These are phyloP conservation scores for Torulaspora gathmanii DNA, from an alignment of 805 yeast species.

Conservation along the genomic window DNA sequence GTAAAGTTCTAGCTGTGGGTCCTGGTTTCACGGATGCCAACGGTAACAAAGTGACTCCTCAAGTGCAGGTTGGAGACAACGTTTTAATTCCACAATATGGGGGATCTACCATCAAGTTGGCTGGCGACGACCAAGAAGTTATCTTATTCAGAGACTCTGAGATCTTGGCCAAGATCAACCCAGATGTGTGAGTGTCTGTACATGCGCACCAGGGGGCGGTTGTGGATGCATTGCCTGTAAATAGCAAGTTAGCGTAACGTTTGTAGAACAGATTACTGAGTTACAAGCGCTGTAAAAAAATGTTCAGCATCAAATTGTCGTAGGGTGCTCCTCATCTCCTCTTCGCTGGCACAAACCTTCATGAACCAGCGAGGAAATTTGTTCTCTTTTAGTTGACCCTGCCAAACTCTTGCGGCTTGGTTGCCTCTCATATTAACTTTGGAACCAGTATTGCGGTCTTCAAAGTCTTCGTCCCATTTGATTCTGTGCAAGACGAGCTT, in stretches of 20 bases:
- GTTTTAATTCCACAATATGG: slow-evolving; percentile 94
- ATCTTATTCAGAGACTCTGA: slow-evolving; percentile 89
- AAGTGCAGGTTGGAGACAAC: slow-evolving; percentile 85
- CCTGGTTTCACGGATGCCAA: slow-evolving; percentile 79
- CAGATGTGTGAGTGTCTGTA: background rate
- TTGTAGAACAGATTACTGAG: background rate
- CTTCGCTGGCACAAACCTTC: slow-evolving; percentile 48
- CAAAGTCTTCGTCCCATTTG: slow-evolving; percentile 58
- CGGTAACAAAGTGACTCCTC: slow-evolving; percentile 68
- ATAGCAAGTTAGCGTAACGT: slow-evolving; percentile 9
- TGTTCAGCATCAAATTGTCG: slow-evolving; percentile 50
- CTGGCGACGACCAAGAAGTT: slow-evolving; percentile 62
- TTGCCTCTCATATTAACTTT: slow-evolving; percentile 42
- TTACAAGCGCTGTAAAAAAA: slow-evolving; percentile 12
- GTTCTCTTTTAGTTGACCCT: slow-evolving; percentile 53
- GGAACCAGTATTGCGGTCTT: slow-evolving; percentile 30
- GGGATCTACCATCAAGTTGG: slow-evolving; percentile 83
- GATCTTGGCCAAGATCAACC: slow-evolving; percentile 86
- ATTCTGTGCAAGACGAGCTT: slow-evolving; percentile 58
- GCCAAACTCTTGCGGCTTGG: slow-evolving; percentile 57
- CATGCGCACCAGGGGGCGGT: background rate
- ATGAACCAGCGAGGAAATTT: slow-evolving; percentile 68
- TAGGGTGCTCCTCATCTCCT: slow-evolving; percentile 47
- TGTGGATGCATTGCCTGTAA: slow-evolving; percentile 14
- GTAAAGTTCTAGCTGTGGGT: slow-evolving; percentile 88